Percentiles rank a stretch among this genome's conserved stretches.
Evolutionary conservation across 345 rosid genomes (phyloP).

Genomic region (Heritiera littoralis): DNA sequence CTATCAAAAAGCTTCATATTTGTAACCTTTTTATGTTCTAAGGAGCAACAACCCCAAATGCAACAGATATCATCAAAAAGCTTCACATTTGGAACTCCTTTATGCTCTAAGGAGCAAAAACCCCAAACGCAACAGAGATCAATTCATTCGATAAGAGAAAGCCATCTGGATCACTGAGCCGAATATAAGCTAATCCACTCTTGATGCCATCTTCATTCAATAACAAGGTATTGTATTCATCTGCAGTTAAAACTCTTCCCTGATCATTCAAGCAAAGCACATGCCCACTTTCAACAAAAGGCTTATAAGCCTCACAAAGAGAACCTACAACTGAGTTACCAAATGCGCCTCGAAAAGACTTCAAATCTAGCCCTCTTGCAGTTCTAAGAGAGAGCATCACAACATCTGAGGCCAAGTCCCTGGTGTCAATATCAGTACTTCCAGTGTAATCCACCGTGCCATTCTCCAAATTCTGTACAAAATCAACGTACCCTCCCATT

Average conservation of each 20-base stretch:
- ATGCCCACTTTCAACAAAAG: slow-evolving; percentile 71
- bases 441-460: slow-evolving; percentile 39
- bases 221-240: slow-evolving; percentile 40
- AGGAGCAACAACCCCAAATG: slow-evolving; percentile 57
- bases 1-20: not conserved
- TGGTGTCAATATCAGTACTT: slow-evolving; percentile 40
- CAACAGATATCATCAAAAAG: slow-evolving; percentile 47
- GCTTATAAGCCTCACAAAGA: slow-evolving; percentile 60
- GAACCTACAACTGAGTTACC: slow-evolving; percentile 55
- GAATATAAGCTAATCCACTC: slow-evolving; percentile 49
- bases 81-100: not conserved
- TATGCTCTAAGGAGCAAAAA: slow-evolving; percentile 42
- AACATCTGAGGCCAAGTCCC: slow-evolving; percentile 75
- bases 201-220: slow-evolving; percentile 36
- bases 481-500: slow-evolving; percentile 65
- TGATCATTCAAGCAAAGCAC: slow-evolving; percentile 64
- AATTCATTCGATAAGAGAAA: slow-evolving; percentile 82
- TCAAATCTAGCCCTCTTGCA: slow-evolving; percentile 69
- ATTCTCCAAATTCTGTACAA: slow-evolving; percentile 65
- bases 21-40: slow-evolving; percentile 17
- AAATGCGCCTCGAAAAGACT: slow-evolving; percentile 56
- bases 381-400: slow-evolving; percentile 92
- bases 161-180: slow-evolving; percentile 89
- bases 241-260: slow-evolving; percentile 44
- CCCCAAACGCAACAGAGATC: slow-evolving; percentile 71